Conservation (phyloP, 169 alveolate species). For the Cryptosporidium tyzzeri region DNA sequence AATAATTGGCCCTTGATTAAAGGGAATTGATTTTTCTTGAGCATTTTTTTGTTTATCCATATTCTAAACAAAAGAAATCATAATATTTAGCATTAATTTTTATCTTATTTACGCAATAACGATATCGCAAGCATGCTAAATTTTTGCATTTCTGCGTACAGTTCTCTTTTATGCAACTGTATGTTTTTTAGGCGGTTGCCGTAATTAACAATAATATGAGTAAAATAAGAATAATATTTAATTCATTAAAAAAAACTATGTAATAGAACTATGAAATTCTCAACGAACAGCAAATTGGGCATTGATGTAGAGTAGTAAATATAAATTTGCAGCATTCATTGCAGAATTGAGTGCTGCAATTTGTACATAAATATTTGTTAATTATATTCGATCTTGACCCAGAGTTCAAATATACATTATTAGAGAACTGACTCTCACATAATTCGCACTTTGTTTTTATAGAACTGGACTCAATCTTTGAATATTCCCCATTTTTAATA, state of each 20-base stretch:
- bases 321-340: slow-evolving; percentile 49
- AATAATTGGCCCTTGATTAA: slow-evolving; percentile 9
- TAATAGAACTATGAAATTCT: background rate
- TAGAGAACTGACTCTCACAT: slow-evolving; percentile 4
- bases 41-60: slow-evolving; percentile 23
- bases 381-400: background rate
- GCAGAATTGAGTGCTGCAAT: slow-evolving; percentile 34
- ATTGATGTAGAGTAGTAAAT: slow-evolving; percentile 48
- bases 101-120: slow-evolving; percentile 24
- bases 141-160: slow-evolving; percentile 43
- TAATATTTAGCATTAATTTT: slow-evolving; percentile 1
- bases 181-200: slow-evolving; percentile 39
- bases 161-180: slow-evolving; percentile 50
- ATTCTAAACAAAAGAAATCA: slow-evolving; percentile 26
- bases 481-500: background rate
- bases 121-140: slow-evolving; percentile 71
- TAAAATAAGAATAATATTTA: background rate
- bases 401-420: background rate
- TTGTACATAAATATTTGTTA: slow-evolving; percentile 24
- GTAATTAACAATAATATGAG: background rate
- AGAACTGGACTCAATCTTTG: background rate
- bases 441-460: slow-evolving; percentile 9
- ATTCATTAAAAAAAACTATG: background rate
- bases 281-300: slow-evolving; percentile 50
- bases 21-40: slow-evolving; percentile 3